Evolutionary conservation across 257 asterid genomes (phyloP).

Genomic region (Craterostigma plantagineum): DNA sequence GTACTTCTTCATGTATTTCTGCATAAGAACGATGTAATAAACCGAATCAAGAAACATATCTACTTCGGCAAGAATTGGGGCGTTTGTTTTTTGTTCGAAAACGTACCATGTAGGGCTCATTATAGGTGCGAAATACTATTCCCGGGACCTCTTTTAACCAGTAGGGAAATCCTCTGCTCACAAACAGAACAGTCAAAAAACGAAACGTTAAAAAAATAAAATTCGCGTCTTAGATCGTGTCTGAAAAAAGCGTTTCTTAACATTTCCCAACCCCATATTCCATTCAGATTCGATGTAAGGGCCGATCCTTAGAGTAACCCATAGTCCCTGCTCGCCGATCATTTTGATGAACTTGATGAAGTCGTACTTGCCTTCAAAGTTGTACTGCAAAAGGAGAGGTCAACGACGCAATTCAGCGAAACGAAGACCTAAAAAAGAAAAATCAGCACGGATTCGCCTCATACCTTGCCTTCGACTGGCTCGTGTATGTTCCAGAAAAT

Average conservation of each 20-base stretch:
- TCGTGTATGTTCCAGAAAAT: no score
- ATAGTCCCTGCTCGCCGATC: conserved; percentile 48
- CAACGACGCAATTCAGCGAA: no score
- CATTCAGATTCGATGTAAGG: conserved; percentile 95
- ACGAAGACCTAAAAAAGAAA: no score
- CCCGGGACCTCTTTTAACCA: conserved; percentile 63
- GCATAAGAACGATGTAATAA: conserved; percentile 1
- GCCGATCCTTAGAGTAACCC: conserved; percentile 79
- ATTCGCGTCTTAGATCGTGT: no score
- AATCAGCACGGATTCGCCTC: no score
- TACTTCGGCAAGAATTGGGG: no score
- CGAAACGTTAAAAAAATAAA: no score
- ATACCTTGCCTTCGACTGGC: conserved; percentile 66
- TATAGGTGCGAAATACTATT: conserved; percentile 66
- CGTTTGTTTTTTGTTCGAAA: background rate
- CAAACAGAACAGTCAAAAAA: no score
- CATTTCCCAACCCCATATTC: conserved; percentile 39
- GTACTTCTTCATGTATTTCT: conserved; percentile 63
- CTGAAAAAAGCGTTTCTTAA: background rate
- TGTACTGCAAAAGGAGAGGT: no score
- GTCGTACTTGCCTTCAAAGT: conserved; percentile 58
- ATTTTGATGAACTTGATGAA: conserved; percentile 42
- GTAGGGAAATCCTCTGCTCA: conserved; percentile 68
- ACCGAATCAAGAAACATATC: background rate
- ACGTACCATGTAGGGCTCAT: conserved; percentile 70